phyloP scores from a whole-genome alignment of 2,329 filamentous ascomycete genomes.

The Aspergillus sp. region DNA sequence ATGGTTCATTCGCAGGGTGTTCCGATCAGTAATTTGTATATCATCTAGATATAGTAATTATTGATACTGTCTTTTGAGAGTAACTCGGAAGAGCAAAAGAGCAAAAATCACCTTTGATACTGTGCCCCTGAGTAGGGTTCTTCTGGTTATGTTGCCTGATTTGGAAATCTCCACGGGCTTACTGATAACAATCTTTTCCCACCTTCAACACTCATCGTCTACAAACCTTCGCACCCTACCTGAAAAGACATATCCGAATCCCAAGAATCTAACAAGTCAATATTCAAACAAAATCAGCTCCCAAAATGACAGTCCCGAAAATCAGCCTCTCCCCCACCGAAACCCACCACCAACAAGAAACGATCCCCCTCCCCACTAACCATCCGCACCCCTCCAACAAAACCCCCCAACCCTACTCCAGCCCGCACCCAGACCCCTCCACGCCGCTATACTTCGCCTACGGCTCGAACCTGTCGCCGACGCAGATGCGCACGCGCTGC shows the following conservation, averaged over 20 bases:
- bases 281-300: neutral
- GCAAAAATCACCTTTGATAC: no score
- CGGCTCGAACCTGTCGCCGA: slow-evolving; percentile 37
- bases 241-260: neutral
- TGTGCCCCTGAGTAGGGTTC: no score
- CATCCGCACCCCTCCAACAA: neutral
- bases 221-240: neutral
- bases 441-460: slow-evolving; percentile 36
- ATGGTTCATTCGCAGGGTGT: slow-evolving; percentile 73
- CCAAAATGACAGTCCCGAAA: neutral
- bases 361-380: slow-evolving; percentile 1
- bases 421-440: slow-evolving; percentile 9
- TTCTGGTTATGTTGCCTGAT: neutral
- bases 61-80: no score
- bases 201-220: neutral
- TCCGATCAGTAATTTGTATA: slow-evolving; percentile 68
- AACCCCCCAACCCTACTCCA: slow-evolving; percentile 7
- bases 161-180: neutral
- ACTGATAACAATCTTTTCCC: neutral
- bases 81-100: no score
- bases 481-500: slow-evolving; percentile 34
- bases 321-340: neutral
- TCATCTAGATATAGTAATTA: slow-evolving; percentile 38
- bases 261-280: no score
- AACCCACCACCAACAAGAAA: neutral